Conservation (phyloP, 805 yeast species). For the Candida gorgasii region DNA sequence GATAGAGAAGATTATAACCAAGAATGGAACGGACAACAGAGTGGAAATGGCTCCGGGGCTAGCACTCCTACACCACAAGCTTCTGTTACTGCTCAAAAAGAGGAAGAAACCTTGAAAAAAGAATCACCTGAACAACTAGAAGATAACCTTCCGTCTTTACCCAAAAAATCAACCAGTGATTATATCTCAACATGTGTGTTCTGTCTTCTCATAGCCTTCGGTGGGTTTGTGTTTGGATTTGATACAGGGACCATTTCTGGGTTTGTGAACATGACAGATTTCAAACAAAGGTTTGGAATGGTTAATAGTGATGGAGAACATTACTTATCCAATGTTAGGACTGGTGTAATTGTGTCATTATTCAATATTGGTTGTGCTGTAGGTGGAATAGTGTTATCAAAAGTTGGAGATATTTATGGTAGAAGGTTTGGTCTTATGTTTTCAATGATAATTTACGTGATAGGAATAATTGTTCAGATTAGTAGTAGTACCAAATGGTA, state of each 20-base stretch:
- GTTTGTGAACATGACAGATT: conserved; percentile 64
- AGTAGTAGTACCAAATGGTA: conserved; percentile 56
- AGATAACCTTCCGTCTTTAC: conserved; percentile 14
- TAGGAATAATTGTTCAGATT: conserved; percentile 64
- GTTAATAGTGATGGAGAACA: conserved; percentile 37
- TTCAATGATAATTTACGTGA: conserved; percentile 55
- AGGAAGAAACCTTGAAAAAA: conserved; percentile 10
- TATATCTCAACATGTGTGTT: conserved; percentile 34
- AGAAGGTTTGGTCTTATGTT: conserved; percentile 57
- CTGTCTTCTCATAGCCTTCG: conserved; percentile 66
- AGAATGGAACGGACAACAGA: not conserved
- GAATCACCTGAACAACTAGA: conserved; percentile 7
- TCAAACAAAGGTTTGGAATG: conserved; percentile 53
- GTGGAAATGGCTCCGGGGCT: not conserved
- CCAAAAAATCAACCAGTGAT: conserved; percentile 34
- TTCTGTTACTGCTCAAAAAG: conserved; percentile 13
- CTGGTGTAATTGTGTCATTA: conserved; percentile 54
- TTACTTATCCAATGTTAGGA: conserved; percentile 46
- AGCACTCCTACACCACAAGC: conserved; percentile 10
- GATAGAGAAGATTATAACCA: too few species aligned
- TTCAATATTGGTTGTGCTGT: conserved; percentile 73
- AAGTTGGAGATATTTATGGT: conserved; percentile 59
- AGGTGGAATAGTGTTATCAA: conserved; percentile 64
- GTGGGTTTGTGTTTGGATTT: conserved; percentile 78
- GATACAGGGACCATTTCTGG: conserved; percentile 81